phyloP scores from a whole-genome alignment of 2,329 filamentous ascomycete genomes.

The Emmonsiellopsis sp. region DNA sequence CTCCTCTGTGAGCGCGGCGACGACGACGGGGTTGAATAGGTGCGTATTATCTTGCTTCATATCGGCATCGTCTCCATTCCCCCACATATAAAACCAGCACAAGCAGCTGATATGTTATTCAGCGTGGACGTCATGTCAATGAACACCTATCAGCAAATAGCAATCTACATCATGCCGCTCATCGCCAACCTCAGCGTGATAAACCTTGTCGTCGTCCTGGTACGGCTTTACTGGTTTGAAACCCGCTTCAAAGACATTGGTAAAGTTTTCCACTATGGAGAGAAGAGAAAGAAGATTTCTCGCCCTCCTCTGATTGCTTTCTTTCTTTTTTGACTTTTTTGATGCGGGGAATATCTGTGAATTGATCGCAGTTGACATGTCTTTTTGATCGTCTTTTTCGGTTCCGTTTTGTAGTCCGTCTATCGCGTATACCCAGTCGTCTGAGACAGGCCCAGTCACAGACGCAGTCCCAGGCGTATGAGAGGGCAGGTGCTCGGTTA shows the following conservation, averaged over 20 bases:
- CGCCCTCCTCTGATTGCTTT: too few relatives aligned
- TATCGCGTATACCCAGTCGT: background rate
- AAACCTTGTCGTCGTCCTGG: slow-evolving; percentile 42
- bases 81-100: background rate
- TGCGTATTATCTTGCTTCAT: slow-evolving; percentile 18
- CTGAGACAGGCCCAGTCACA: too few relatives aligned
- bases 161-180: slow-evolving; percentile 44
- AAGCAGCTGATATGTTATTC: background rate
- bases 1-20: slow-evolving; percentile 42
- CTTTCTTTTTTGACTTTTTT: too few relatives aligned
- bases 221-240: slow-evolving; percentile 43
- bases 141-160: slow-evolving; percentile 44
- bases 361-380: background rate
- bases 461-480: background rate
- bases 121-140: slow-evolving; percentile 44
- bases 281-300: too few relatives aligned
- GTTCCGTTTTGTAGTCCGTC: background rate
- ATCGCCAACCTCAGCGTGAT: slow-evolving; percentile 43
- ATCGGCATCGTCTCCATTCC: background rate
- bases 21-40: slow-evolving; percentile 45
- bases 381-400: background rate
- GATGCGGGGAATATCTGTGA: background rate
- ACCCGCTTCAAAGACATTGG: slow-evolving; percentile 35
- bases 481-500: background rate
- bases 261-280: slow-evolving; percentile 7